Evolutionary conservation across 2,329 filamentous ascomycete species (phyloP).

Genomic region (Verticillium nubilum): DNA sequence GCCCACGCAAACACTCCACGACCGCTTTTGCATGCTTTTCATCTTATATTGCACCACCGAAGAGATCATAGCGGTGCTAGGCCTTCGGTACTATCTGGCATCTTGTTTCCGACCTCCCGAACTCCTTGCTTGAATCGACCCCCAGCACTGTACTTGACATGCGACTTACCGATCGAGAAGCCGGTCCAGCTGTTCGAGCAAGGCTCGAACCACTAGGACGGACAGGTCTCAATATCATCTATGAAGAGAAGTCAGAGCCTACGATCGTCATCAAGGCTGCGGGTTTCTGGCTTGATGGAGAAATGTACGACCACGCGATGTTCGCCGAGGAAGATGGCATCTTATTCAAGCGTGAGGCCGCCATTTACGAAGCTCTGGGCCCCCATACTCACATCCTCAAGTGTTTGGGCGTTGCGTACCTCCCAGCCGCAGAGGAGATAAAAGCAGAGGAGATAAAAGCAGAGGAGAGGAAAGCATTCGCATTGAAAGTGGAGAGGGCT

Average conservation of each 20-base stretch:
- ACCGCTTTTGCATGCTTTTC: too few relatives aligned
- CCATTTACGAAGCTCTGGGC: neutral
- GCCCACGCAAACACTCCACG: too few relatives aligned
- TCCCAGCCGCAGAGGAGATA: too few relatives aligned
- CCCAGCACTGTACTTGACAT: too few relatives aligned
- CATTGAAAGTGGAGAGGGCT: neutral
- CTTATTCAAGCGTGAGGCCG: neutral
- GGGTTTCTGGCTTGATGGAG: neutral
- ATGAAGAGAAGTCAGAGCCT: neutral
- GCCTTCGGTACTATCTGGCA: too few relatives aligned
- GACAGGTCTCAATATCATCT: neutral
- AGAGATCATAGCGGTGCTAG: too few relatives aligned
- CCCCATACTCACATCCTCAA: neutral
- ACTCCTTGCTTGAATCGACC: too few relatives aligned
- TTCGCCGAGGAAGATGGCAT: neutral
- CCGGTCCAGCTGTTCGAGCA: neutral
- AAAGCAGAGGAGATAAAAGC: neutral
- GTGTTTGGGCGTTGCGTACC: neutral
- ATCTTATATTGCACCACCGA: too few relatives aligned
- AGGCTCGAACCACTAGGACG: neutral
- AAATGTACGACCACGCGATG: neutral
- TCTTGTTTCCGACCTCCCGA: too few relatives aligned
- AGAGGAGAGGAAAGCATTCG: conserved; percentile 1
- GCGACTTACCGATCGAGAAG: neutral
- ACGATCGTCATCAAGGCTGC: neutral